phyloP scores from a whole-genome alignment of 352 stramenopile species.

The Pythium pectinolyticum region DNA sequence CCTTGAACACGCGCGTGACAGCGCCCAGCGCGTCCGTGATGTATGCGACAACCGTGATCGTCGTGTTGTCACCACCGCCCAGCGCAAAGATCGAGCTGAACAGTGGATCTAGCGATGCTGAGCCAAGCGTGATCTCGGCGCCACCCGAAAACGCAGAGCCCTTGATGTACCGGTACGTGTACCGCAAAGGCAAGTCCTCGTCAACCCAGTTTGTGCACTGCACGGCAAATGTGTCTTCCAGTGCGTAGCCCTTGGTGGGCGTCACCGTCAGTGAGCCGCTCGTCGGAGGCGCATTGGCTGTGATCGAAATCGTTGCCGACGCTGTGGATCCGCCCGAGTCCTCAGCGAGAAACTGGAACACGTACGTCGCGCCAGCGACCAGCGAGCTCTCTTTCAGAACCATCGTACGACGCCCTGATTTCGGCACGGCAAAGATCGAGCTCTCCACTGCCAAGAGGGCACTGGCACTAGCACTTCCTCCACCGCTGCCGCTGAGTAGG shows the following conservation, averaged over 20 bases:
- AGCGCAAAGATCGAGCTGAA: conserved; percentile 53
- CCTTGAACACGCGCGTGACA: conserved; percentile 42
- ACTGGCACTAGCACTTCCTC: not conserved
- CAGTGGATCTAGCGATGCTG: conserved; percentile 49
- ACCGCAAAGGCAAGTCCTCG: conserved; percentile 60
- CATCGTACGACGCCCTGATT: conserved; percentile 44
- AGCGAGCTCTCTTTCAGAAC: conserved; percentile 47
- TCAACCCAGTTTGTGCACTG: conserved; percentile 63
- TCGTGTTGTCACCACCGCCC: conserved; percentile 59
- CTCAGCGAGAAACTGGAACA: conserved; percentile 48
- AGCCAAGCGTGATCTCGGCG: conserved; percentile 51
- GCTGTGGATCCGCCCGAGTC: conserved; percentile 43
- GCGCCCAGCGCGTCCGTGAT: conserved; percentile 56
- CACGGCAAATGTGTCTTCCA: conserved; percentile 56
- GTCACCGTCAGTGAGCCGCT: conserved; percentile 47
- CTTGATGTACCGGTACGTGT: conserved; percentile 78
- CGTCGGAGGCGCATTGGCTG: conserved; percentile 50
- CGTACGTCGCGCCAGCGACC: conserved; percentile 42
- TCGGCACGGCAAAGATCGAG: conserved; percentile 46
- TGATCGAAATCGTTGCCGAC: conserved; percentile 44
- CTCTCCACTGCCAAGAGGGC: conserved; percentile 19
- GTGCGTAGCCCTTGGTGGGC: conserved; percentile 41
- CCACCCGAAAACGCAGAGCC: conserved; percentile 46
- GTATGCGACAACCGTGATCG: conserved; percentile 64
- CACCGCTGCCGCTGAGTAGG: conserved; percentile 32